phyloP scores from a whole-genome alignment of 208 protist species.

The Leishmania amazonensis region DNA sequence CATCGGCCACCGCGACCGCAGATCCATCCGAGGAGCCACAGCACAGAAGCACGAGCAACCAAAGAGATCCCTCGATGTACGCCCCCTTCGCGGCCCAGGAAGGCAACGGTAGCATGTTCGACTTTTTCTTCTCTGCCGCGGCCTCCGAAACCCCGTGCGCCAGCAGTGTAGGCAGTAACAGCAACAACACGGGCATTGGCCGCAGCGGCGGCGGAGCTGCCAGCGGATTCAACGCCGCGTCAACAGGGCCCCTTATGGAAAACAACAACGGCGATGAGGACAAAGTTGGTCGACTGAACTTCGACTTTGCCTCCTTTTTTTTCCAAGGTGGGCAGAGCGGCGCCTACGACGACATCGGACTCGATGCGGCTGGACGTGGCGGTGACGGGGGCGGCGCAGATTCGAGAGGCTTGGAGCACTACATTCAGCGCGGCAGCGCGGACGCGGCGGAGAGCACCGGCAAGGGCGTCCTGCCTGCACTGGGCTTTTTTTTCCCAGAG shows the following conservation, averaged over 20 bases:
- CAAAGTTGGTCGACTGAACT: not conserved
- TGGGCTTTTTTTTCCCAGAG: not conserved
- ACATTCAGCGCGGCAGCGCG: not conserved
- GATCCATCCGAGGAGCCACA: not conserved
- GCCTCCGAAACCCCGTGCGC: not conserved
- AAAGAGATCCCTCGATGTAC: not conserved
- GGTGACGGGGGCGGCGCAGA: not conserved
- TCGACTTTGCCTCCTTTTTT: constrained; percentile 34
- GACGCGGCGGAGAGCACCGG: not conserved
- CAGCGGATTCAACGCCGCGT: not conserved
- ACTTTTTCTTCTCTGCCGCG: constrained; percentile 12
- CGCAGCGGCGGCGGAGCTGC: not conserved
- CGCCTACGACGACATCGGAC: not conserved
- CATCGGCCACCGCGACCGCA: not conserved
- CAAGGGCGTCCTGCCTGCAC: not conserved
- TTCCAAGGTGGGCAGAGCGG: not conserved
- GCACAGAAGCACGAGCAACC: not conserved
- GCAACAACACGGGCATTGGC: not conserved
- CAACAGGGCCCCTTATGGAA: not conserved
- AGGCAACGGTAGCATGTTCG: constrained; percentile 2
- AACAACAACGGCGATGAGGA: not conserved
- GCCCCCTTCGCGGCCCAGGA: not conserved
- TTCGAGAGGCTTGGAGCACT: not conserved
- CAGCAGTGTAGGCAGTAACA: not conserved
- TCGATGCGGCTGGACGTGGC: no score